phyloP scores from a whole-genome alignment of 208 protist genomes.

The Wallacemonas sp. region DNA sequence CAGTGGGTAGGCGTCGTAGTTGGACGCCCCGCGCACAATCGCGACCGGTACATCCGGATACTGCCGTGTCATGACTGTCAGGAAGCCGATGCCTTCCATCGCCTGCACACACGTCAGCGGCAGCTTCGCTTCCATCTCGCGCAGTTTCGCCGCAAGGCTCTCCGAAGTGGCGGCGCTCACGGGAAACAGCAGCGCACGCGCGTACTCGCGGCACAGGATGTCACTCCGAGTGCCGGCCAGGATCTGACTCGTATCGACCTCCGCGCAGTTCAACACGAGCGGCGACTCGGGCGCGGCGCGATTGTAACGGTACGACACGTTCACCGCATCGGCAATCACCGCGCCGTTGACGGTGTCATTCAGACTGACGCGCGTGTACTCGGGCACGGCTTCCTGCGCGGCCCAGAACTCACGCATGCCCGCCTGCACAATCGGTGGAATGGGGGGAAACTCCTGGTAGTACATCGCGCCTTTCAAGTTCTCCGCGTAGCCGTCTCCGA shows the following conservation, averaged over 20 bases:
- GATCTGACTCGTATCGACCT: slow-evolving; percentile 50
- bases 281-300: slow-evolving; percentile 32
- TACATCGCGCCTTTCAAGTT: slow-evolving; percentile 46
- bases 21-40: slow-evolving; percentile 48
- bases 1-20: slow-evolving; percentile 64
- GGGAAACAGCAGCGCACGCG: slow-evolving; percentile 17
- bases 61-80: slow-evolving; percentile 40
- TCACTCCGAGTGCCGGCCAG: slow-evolving; percentile 43
- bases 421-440: slow-evolving; percentile 32
- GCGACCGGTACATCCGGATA: slow-evolving; percentile 50
- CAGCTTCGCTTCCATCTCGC: neutral
- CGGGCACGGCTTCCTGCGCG: slow-evolving; percentile 39
- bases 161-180: slow-evolving; percentile 9
- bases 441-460: slow-evolving; percentile 32
- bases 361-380: slow-evolving; percentile 18
- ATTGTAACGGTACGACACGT: slow-evolving; percentile 18
- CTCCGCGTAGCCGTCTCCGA: slow-evolving; percentile 22
- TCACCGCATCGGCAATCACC: neutral
- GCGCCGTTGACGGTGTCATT: too few species aligned
- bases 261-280: slow-evolving; percentile 51
- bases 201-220: slow-evolving; percentile 54
- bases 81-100: slow-evolving; percentile 54
- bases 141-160: slow-evolving; percentile 16
- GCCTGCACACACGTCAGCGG: slow-evolving; percentile 55
- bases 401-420: slow-evolving; percentile 43